phyloP scores from a whole-genome alignment of 179 eudicot species.

The Heliamphora pulchella region DNA sequence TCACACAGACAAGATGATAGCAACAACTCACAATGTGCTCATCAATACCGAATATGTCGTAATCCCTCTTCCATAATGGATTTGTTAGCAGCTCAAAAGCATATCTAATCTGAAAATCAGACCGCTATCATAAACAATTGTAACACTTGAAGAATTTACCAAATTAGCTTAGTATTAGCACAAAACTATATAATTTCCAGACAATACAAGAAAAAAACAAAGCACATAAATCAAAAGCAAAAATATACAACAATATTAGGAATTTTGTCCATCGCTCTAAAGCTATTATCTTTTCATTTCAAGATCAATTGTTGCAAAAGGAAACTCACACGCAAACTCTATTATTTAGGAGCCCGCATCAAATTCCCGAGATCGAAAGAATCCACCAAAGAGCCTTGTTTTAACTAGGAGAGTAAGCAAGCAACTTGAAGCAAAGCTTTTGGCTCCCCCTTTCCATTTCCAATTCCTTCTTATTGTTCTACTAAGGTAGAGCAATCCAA shows the following conservation, averaged over 20 bases:
- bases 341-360: background rate
- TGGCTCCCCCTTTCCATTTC: too few species aligned
- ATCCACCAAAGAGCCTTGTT: too few species aligned
- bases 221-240: background rate
- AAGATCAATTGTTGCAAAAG: background rate
- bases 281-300: background rate
- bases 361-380: background rate
- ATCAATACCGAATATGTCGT: constrained; percentile 65
- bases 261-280: background rate
- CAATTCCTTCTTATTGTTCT: too few species aligned
- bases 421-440: too few species aligned
- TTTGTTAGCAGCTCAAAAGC: constrained; percentile 78
- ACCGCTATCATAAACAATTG: constrained; percentile 6
- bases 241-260: background rate
- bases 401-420: too few species aligned
- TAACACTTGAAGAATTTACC: background rate
- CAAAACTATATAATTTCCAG: background rate
- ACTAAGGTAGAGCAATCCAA: too few species aligned
- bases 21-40: constrained; percentile 55
- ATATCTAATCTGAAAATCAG: constrained; percentile 64
- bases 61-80: constrained; percentile 78
- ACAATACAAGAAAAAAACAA: background rate
- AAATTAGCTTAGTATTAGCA: background rate
- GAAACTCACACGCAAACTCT: background rate
- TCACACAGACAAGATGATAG: constrained; percentile 1